Evolutionary conservation across 805 yeast genomes (phyloP).

Genomic region (Kazachstania psychrophila): DNA sequence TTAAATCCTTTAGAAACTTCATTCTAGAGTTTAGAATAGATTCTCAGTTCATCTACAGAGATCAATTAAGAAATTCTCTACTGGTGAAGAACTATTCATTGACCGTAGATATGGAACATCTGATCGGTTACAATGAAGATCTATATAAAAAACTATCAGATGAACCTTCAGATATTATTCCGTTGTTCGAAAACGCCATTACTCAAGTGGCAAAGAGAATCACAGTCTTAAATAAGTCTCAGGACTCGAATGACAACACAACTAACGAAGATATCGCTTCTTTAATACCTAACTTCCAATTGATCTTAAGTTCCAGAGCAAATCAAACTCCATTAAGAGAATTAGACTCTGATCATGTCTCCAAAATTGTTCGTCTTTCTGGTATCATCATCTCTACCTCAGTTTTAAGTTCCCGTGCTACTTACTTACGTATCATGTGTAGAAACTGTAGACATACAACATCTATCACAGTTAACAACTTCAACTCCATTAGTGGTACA

Average conservation of each 20-base stretch:
- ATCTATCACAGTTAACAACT: conserved; percentile 37
- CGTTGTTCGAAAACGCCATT: conserved; percentile 72
- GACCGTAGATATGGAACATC: conserved; percentile 71
- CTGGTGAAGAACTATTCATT: conserved; percentile 65
- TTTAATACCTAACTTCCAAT: conserved; percentile 67
- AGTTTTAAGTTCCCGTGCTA: conserved; percentile 79
- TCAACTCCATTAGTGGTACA: conserved; percentile 28
- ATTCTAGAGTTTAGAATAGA: conserved; percentile 78
- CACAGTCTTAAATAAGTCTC: conserved; percentile 33
- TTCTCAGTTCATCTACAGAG: conserved; percentile 77
- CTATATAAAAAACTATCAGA: conserved; percentile 75
- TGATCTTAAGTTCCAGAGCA: conserved; percentile 66
- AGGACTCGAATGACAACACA: conserved; percentile 5
- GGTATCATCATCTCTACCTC: conserved; percentile 92
- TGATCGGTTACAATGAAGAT: conserved; percentile 82
- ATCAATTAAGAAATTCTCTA: conserved; percentile 80
- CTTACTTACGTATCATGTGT: conserved; percentile 75
- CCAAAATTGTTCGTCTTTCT: conserved; percentile 81
- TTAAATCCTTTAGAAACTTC: conserved; percentile 71
- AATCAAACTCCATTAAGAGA: conserved; percentile 67
- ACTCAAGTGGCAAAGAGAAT: conserved; percentile 76
- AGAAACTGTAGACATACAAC: conserved; percentile 77
- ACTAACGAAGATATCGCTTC: conserved; percentile 2
- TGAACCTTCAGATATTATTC: conserved; percentile 81
- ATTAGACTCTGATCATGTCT: conserved; percentile 76